Base-by-base conservation (phyloP, 352 stramenopile species). In the Globisporangium emineosum region DNA sequence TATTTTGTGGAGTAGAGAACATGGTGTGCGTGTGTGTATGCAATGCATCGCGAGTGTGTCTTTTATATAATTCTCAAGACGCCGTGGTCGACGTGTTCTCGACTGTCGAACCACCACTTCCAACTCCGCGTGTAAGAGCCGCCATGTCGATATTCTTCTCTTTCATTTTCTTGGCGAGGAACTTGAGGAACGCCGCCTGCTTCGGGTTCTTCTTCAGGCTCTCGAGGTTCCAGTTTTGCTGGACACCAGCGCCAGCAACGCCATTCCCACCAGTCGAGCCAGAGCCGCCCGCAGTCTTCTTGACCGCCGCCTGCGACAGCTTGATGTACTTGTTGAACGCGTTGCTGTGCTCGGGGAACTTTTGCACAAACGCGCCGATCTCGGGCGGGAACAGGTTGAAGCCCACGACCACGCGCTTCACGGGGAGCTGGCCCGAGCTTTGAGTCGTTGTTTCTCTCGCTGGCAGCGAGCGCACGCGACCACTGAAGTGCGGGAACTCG, bases 301-400 rank as follows among this genome's bases (percentile, higher is more conserved):
- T 85, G 33, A 78, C 73, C 4, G 74, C 78, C 4, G 77, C 76
- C 45, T 91, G 83, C 27, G 80, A 84, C 13, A 91, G 71, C 64
- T 87, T 89, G 45, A 92, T 77, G 69, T 92, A 86, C 60, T 75
- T 77, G 57, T 90, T 90, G 69, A 92, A 90, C 43, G 80, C 77
- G 9, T 70, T 66, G 60, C 79, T 89, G 58, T 89, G 79, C 68
- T 92, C 83, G 0, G 79, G 81, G 65, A 82, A 92, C 51, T 71
- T 76, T 23, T 76, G 66, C 23, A 88, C 81, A 35, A 81, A 87
- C 21, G 73, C 66, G 27, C 83, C 81, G 53, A 92, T 87, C 60
- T 81, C 83, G 32, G 66, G 74, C n/a, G 80, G 78, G 45, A 91
- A 90, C 30, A 90, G 40, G 40, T 92, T 92, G 55, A 92, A 89